Evolutionary conservation across 1,284 basidiomycete species (phyloP).

Genomic region (Moniliella sp.): DNA sequence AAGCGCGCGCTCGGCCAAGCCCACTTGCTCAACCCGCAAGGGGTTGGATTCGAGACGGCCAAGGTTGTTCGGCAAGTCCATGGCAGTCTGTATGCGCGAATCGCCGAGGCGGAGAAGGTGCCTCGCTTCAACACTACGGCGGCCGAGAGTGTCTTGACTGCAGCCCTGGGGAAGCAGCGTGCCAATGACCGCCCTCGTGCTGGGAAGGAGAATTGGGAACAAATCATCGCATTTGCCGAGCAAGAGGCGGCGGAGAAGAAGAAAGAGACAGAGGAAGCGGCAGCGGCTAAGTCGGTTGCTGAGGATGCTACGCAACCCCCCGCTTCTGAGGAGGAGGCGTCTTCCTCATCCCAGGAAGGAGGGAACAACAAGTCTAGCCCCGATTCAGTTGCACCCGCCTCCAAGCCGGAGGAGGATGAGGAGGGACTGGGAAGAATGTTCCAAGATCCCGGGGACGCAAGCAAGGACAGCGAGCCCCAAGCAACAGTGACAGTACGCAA

Average conservation of each 20-base stretch:
- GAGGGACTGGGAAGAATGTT: neutral
- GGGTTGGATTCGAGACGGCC: neutral
- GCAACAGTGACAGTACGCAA: slow-evolving; percentile 7
- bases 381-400: too few relatives aligned
- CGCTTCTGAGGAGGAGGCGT: too few relatives aligned
- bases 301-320: too few relatives aligned
- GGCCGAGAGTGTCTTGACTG: neutral
- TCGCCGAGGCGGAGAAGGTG: neutral
- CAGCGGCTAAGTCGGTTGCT: too few relatives aligned
- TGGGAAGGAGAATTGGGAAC: too few relatives aligned
- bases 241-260: too few relatives aligned
- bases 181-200: too few relatives aligned
- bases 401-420: neutral
- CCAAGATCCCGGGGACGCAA: neutral
- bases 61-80: neutral
- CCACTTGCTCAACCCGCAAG: neutral
- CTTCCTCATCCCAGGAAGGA: too few relatives aligned
- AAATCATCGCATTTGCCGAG: too few relatives aligned
- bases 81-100: neutral
- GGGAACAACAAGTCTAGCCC: too few relatives aligned
- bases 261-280: too few relatives aligned
- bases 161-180: neutral
- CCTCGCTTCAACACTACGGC: neutral
- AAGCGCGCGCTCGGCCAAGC: neutral
- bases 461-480: slow-evolving; percentile 10